Percentiles rank a stretch among this genome's conserved stretches.
Evolutionary conservation across 2,329 filamentous ascomycete species (phyloP).

Genomic region (Aspergillus sojae): DNA sequence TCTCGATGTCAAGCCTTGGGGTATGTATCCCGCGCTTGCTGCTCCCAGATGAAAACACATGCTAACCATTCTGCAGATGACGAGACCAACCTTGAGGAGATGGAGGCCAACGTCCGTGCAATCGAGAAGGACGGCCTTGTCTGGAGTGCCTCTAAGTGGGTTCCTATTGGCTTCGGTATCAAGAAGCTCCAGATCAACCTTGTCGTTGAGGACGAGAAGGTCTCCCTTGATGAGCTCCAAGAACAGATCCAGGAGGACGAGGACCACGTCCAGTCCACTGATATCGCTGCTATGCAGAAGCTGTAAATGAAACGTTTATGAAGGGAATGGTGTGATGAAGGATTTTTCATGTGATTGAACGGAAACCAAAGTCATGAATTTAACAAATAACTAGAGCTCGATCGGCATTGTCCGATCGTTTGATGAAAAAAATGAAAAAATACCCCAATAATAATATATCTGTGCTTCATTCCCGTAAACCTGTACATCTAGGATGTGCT

Average conservation of each 20-base stretch:
- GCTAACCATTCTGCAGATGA: constrained; percentile 62
- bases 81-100: constrained; percentile 84
- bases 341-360: constrained; percentile 37
- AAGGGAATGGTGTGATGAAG: constrained; percentile 39
- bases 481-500: neutral
- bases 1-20: constrained; percentile 97
- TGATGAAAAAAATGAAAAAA: constrained; percentile 35
- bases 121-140: constrained; percentile 93
- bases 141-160: constrained; percentile 90
- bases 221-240: constrained; percentile 85
- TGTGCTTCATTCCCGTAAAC: neutral
- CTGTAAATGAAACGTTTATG: constrained; percentile 61
- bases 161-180: constrained; percentile 94
- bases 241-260: constrained; percentile 83
- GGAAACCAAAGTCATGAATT: constrained; percentile 41
- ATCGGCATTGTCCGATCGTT: constrained; percentile 27
- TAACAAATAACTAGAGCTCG: constrained; percentile 30
- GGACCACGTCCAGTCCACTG: constrained; percentile 94
- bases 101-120: constrained; percentile 77
- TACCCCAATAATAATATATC: constrained; percentile 18
- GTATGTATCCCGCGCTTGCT: constrained; percentile 58
- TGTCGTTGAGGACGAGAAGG: constrained; percentile 95
- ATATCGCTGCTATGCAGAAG: constrained; percentile 91
- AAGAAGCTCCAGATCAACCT: constrained; percentile 99
- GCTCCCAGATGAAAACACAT: neutral